Evolutionary conservation across 2,329 filamentous ascomycete species (phyloP).

Genomic region (Penicillium corylophilum): DNA sequence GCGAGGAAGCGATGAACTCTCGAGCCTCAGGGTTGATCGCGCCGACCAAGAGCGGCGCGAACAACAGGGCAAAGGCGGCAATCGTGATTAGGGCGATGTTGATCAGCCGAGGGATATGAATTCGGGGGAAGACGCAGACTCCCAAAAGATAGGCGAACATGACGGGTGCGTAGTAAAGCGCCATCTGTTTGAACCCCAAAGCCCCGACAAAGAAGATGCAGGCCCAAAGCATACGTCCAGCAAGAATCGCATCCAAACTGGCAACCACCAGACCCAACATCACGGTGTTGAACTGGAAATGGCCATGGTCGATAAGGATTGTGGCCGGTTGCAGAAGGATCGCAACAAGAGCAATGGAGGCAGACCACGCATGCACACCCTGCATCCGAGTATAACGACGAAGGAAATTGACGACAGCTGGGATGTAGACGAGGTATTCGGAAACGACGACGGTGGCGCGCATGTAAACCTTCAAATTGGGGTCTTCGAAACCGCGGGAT

Average conservation of each 20-base stretch:
- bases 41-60: constrained; percentile 73
- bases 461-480: constrained; percentile 89
- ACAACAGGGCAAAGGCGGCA: constrained; percentile 69
- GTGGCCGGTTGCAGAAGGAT: constrained; percentile 89
- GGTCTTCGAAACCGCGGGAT: constrained; percentile 79
- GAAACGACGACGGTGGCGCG: constrained; percentile 85
- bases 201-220: constrained; percentile 91
- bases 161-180: constrained; percentile 90
- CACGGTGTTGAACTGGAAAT: constrained; percentile 97
- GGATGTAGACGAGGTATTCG: constrained; percentile 86
- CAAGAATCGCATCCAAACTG: constrained; percentile 83
- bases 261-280: constrained; percentile 92
- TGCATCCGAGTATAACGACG: constrained; percentile 75
- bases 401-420: constrained; percentile 80
- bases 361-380: constrained; percentile 76
- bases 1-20: constrained; percentile 60
- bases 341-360: constrained; percentile 80
- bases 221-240: constrained; percentile 80
- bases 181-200: constrained; percentile 99
- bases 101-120: constrained; percentile 67
- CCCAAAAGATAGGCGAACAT: constrained; percentile 91
- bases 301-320: constrained; percentile 91
- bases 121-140: constrained; percentile 72
- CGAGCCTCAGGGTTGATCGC: constrained; percentile 66
- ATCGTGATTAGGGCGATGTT: constrained; percentile 73